phyloP scores from a whole-genome alignment of 495 filamentous ascomycete species.

The Corynascus novoguineensis region DNA sequence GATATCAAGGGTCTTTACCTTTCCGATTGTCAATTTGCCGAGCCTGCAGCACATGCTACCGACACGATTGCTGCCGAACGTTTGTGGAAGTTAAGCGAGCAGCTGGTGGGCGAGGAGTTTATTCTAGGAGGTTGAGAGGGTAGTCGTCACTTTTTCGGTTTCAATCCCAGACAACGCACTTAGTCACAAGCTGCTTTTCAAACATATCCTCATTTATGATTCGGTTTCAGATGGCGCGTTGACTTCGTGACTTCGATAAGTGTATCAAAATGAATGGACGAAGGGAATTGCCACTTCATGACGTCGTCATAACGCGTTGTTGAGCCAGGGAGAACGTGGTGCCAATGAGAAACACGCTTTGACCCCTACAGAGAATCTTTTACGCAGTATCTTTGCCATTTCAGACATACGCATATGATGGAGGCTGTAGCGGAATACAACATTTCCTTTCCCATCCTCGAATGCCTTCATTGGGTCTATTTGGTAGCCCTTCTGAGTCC shows the following conservation, averaged over 20 bases:
- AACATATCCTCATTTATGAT: too few species aligned
- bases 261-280: neutral
- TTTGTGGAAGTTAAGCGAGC: constrained; percentile 48
- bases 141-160: neutral
- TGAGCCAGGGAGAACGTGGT: neutral
- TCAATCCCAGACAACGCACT: too few species aligned
- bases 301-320: constrained; percentile 6
- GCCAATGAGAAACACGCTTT: neutral
- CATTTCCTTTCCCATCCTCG: too few species aligned
- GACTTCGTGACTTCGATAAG: too few species aligned
- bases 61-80: constrained; percentile 42
- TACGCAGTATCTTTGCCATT: neutral
- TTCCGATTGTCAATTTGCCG: constrained; percentile 36
- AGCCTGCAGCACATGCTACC: constrained; percentile 19
- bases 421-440: too few species aligned
- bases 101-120: constrained; percentile 44
- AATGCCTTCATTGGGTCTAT: too few species aligned
- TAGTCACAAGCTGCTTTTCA: too few species aligned
- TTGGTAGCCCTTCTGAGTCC: too few species aligned
- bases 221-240: too few species aligned
- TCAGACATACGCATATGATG: too few species aligned
- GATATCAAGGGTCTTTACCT: constrained; percentile 37
- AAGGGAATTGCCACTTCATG: constrained; percentile 4
- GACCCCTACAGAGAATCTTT: neutral
- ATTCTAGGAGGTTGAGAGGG: constrained; percentile 3